Percentiles rank a stretch among this genome's conserved stretches.
phyloP scores from a whole-genome alignment of 2,329 filamentous ascomycete genomes.

The Aspergillus quadrilineatus region DNA sequence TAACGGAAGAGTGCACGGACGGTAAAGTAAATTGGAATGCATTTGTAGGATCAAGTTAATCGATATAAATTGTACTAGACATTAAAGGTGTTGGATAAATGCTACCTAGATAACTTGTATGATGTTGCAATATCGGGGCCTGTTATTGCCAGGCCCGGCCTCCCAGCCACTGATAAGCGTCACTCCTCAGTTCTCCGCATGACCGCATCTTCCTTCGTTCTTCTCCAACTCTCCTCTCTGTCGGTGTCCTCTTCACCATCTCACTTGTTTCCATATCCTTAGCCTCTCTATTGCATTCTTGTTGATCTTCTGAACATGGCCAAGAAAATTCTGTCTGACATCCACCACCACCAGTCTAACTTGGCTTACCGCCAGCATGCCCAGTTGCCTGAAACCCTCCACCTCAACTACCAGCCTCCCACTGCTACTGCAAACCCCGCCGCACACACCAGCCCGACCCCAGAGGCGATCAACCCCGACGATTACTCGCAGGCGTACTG shows the following conservation, averaged over 20 bases:
- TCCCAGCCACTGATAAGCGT: slow-evolving; percentile 11
- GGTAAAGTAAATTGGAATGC: slow-evolving; percentile 38
- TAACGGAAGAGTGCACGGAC: slow-evolving; percentile 28
- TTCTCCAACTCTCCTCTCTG: slow-evolving; percentile 2
- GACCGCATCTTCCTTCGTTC: slow-evolving; percentile 2
- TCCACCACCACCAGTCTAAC: slow-evolving; percentile 26
- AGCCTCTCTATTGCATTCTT: background rate
- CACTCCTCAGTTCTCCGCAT: slow-evolving; percentile 6
- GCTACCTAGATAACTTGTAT: background rate
- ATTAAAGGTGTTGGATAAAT: background rate
- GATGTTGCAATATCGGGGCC: background rate
- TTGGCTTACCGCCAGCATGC: slow-evolving; percentile 32
- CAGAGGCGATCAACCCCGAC: slow-evolving; percentile 43
- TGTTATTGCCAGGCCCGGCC: background rate
- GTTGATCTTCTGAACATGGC: slow-evolving; percentile 26
- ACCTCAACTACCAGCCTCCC: slow-evolving; percentile 17
- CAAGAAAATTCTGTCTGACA: slow-evolving; percentile 24
- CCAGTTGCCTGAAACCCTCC: slow-evolving; percentile 27
- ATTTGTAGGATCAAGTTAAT: slow-evolving; percentile 33
- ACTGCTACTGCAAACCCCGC: slow-evolving; percentile 1
- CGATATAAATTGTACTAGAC: background rate
- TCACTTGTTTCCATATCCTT: background rate
- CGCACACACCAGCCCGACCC: slow-evolving; percentile 15
- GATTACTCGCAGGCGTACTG: slow-evolving; percentile 80
- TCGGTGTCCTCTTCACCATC: background rate